Evolutionary conservation across 1,284 basidiomycete species (phyloP).

Genomic region (Salmacisia buchloeana): DNA sequence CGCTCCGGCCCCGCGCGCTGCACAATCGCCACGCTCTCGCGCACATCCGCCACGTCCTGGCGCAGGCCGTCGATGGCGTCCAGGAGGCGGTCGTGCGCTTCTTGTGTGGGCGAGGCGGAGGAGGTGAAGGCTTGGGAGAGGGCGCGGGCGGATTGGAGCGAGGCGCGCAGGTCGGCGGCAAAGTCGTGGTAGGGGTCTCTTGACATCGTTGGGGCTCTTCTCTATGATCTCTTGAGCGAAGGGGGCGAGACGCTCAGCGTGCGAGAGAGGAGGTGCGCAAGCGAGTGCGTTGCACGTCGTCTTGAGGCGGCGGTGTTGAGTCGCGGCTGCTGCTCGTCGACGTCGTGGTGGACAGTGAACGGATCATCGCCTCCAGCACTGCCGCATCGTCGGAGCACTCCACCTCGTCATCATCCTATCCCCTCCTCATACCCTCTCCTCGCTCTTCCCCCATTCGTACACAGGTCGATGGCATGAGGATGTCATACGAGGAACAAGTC

Average conservation of each 20-base stretch:
- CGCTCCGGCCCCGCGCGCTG: conserved; percentile 39
- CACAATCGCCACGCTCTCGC: conserved; percentile 40
- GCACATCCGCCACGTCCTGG: conserved; percentile 42
- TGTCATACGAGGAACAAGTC: too few relatives aligned
- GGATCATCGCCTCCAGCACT: too few relatives aligned
- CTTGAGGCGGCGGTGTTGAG: too few relatives aligned
- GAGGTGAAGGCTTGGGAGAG: conserved; percentile 26
- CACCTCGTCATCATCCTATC: too few relatives aligned
- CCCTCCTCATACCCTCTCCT: too few relatives aligned
- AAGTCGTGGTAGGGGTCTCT: conserved; percentile 47
- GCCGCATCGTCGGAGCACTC: too few relatives aligned
- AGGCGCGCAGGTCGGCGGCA: conserved; percentile 36
- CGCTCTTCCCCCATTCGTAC: too few relatives aligned
- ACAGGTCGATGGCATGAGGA: too few relatives aligned
- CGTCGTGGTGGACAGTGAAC: too few relatives aligned
- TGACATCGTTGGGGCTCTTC: conserved; percentile 27
- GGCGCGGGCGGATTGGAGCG: conserved; percentile 26
- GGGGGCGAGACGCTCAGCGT: not conserved
- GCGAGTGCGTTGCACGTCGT: too few relatives aligned
- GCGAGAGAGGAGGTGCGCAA: too few relatives aligned
- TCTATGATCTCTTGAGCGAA: not conserved
- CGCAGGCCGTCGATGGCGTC: conserved; percentile 35
- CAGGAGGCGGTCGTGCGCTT: conserved; percentile 26
- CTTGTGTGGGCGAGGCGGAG: conserved; percentile 12
- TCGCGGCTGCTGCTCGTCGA: too few relatives aligned